phyloP scores from a whole-genome alignment of 148 eudicot genomes.

The Fagopyrum esculentum region DNA sequence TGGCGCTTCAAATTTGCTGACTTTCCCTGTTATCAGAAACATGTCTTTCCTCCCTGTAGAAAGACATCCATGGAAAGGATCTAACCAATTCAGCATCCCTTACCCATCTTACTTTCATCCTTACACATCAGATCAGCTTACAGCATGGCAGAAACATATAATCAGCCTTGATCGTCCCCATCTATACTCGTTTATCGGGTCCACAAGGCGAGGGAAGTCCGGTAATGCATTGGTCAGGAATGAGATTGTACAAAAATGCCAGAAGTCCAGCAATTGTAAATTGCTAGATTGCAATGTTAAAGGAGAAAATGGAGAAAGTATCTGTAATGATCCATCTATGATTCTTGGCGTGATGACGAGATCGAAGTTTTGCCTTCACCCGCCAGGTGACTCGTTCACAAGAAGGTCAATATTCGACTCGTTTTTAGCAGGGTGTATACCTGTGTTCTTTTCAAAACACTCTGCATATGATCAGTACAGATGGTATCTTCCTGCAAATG shows the following conservation, averaged over 20 bases:
- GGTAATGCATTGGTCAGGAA: slow-evolving; percentile 27
- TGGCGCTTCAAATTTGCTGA: slow-evolving; percentile 47
- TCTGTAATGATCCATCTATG: slow-evolving; percentile 27
- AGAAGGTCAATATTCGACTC: slow-evolving; percentile 42
- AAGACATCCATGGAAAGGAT: slow-evolving; percentile 28
- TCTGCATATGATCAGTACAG: slow-evolving; percentile 44
- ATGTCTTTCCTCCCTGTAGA: slow-evolving; percentile 48
- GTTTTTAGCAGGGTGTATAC: slow-evolving; percentile 48
- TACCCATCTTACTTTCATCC: slow-evolving; percentile 95
- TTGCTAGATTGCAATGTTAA: slow-evolving; percentile 18
- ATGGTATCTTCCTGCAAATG: slow-evolving; percentile 49
- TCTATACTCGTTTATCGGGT: slow-evolving; percentile 35
- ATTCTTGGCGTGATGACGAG: slow-evolving; percentile 25
- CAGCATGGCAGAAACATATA: slow-evolving; percentile 53
- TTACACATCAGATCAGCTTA: slow-evolving; percentile 21
- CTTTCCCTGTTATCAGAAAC: slow-evolving; percentile 48
- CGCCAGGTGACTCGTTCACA: slow-evolving; percentile 49
- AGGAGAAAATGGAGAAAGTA: slow-evolving; percentile 15
- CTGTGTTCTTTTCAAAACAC: slow-evolving; percentile 43
- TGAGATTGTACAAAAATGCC: slow-evolving; percentile 23
- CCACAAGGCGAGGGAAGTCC: slow-evolving; percentile 18
- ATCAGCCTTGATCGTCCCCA: slow-evolving; percentile 27
- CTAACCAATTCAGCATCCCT: slow-evolving; percentile 52
- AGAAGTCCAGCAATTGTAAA: slow-evolving; percentile 34
- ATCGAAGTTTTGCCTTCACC: slow-evolving; percentile 52